phyloP scores from a whole-genome alignment of 257 asterid genomes.

The Solanum corneliomulleri region DNA sequence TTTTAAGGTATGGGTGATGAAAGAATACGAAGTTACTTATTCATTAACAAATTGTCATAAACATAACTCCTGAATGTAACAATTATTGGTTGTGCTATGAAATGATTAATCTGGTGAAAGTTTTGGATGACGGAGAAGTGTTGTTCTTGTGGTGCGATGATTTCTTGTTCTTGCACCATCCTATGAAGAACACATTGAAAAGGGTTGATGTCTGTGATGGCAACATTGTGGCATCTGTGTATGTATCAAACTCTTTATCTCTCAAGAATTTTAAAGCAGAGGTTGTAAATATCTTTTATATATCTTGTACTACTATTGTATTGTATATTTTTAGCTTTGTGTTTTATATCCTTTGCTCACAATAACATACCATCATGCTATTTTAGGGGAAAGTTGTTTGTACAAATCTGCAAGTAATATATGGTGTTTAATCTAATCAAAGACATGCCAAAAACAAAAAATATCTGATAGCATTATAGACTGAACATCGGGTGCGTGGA shows the following conservation, averaged over 20 bases:
- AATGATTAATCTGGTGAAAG: constrained; percentile 14
- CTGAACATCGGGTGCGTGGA: too few species aligned
- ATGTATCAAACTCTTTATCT: neutral
- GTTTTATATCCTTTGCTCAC: too few species aligned
- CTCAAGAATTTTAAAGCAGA: neutral
- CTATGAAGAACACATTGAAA: neutral
- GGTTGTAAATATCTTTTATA: neutral
- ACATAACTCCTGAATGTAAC: constrained; percentile 4
- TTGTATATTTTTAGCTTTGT: too few species aligned
- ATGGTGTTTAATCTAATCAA: too few species aligned
- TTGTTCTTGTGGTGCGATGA: constrained; percentile 32
- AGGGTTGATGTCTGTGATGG: neutral
- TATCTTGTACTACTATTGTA: too few species aligned
- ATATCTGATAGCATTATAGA: too few species aligned
- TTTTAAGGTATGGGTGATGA: constrained; percentile 35
- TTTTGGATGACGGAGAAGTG: constrained; percentile 26
- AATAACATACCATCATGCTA: too few species aligned
- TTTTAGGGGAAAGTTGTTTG: too few species aligned
- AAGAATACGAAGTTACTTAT: constrained; percentile 26
- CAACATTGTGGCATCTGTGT: neutral
- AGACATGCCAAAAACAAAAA: too few species aligned
- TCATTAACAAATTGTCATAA: constrained; percentile 31
- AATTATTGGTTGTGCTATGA: constrained; percentile 18
- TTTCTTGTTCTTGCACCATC: neutral
- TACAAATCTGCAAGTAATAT: too few species aligned